These are phyloP conservation scores for Calonectria naviculata DNA, from an alignment of 2,329 filamentous ascomycete species.

Conservation along the genomic window DNA sequence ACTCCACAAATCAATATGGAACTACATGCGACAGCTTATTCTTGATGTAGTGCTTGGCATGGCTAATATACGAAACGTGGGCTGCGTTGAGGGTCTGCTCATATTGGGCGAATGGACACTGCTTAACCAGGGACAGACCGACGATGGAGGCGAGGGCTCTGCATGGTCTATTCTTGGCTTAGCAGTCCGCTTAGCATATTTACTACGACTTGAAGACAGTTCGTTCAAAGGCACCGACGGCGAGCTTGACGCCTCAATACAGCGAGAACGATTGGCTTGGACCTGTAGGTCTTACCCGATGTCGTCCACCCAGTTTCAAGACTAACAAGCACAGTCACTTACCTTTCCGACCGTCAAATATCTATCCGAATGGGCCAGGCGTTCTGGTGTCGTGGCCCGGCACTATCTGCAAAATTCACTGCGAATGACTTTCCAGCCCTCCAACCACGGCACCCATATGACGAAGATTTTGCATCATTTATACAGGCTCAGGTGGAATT, in stretches of 20 bases:
- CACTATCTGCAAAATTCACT: constrained; percentile 22
- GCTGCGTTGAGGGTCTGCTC: constrained; percentile 19
- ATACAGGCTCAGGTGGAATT: constrained; percentile 23
- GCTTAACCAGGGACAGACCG: constrained; percentile 15
- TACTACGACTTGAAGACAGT: constrained; percentile 11
- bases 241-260: constrained; percentile 3
- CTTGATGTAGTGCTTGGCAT: constrained; percentile 13
- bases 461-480: constrained; percentile 23
- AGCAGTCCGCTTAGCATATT: constrained; percentile 6
- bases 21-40: constrained; percentile 17
- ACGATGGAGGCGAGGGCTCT: constrained; percentile 18
- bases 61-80: constrained; percentile 14
- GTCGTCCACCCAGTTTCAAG: not conserved
- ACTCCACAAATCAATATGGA: constrained; percentile 18
- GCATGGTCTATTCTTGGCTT: constrained; percentile 23
- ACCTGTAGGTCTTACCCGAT: not conserved
- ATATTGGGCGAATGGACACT: constrained; percentile 23
- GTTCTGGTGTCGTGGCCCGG: constrained; percentile 24
- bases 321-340: not conserved
- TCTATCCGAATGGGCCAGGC: constrained; percentile 23
- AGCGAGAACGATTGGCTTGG: constrained; percentile 12
- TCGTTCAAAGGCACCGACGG: constrained; percentile 8
- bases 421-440: constrained; percentile 22
- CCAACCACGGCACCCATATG: constrained; percentile 8
- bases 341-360: constrained; percentile 14